Conservation (phyloP, 2,329 filamentous ascomycete species). For the Phaeosphaeriaceae sp. region DNA sequence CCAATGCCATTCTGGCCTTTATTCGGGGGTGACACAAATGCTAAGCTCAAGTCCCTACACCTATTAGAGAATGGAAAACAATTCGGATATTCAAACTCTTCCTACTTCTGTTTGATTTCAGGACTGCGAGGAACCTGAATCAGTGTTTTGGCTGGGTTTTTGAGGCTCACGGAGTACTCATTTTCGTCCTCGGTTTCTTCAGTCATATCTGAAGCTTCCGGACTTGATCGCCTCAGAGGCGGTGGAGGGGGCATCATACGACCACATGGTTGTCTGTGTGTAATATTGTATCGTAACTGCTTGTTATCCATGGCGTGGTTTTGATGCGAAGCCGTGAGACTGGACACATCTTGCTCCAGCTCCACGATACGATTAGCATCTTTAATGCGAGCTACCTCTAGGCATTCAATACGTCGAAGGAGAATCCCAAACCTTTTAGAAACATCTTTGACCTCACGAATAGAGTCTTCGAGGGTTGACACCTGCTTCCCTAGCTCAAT, state of each 20-base stretch:
- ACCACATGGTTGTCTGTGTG: too few species aligned
- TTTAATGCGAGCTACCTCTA: constrained; percentile 15
- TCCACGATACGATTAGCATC: constrained; percentile 11
- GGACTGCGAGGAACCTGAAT: constrained; percentile 12
- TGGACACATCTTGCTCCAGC: constrained; percentile 15
- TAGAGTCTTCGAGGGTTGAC: constrained; percentile 11
- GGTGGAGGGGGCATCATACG: background rate
- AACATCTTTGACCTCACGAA: constrained; percentile 10
- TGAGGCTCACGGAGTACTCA: background rate
- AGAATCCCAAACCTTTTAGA: constrained; percentile 4
- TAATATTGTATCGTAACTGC: background rate
- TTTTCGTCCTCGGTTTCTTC: constrained; percentile 12
- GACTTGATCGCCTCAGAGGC: background rate
- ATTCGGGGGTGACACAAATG: constrained; percentile 2
- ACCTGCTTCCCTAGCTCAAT: constrained; percentile 20
- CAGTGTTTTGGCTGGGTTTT: background rate
- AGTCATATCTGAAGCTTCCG: constrained; percentile 5
- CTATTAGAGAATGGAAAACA: constrained; percentile 4
- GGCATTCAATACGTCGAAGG: constrained; percentile 17
- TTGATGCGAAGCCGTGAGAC: constrained; percentile 2
- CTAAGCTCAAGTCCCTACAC: background rate
- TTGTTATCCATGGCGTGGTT: background rate
- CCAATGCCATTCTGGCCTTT: constrained; percentile 5
- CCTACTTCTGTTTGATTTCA: constrained; percentile 4
- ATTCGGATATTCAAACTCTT: background rate